Evolutionary conservation across 306 rosid species (phyloP), one percentile per base, ranked within the genome.

Genomic region (Sesbania bispinosa): DNA sequence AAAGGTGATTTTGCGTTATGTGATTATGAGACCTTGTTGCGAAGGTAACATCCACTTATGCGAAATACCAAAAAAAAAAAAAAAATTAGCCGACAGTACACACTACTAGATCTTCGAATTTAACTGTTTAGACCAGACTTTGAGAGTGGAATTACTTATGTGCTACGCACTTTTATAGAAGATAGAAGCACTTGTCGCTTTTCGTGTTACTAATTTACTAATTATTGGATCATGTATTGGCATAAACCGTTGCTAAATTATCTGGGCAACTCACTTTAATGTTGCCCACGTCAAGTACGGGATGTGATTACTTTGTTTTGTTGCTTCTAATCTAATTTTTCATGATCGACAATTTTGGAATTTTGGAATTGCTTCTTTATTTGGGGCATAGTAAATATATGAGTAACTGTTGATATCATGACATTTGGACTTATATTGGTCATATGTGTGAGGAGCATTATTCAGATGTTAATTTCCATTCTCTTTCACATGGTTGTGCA

Each of bases 401-500:
- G 19, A 24, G 38, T 46, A 3, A 10, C 1, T 32, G 60, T 72
- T 72, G 24, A 19, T 16, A 9, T 19, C 18, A 32, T 21, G 16
- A 7, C 52, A 24, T 23, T 15, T 5, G 60, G 3, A 27, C 18
- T 54, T 14, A 19, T 24, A n/a, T 16, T 38, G 23, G 23, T 35
- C n/a, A 15, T 38, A 6, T 48, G 13, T 27, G 11, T 15, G 8
- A 18, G 55, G 69, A 67, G 5, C 39, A 10, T 20, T 33, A 14
- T 23, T 16, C 20, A 6, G 62, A 67, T 55, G 15, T 13, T 53
- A 23, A 23, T 18, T 20, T 6, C 47, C 33, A 19, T 3, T 58
- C 42, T 0, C 3, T 32, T 16, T 38, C 2, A 23, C 20, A 6
- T 79, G 18, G 18, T 46, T 71, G 29, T 73, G 79, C 89, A 92